Evolutionary conservation across 805 yeast species (phyloP).

Genomic region (Yarrowia bubula): DNA sequence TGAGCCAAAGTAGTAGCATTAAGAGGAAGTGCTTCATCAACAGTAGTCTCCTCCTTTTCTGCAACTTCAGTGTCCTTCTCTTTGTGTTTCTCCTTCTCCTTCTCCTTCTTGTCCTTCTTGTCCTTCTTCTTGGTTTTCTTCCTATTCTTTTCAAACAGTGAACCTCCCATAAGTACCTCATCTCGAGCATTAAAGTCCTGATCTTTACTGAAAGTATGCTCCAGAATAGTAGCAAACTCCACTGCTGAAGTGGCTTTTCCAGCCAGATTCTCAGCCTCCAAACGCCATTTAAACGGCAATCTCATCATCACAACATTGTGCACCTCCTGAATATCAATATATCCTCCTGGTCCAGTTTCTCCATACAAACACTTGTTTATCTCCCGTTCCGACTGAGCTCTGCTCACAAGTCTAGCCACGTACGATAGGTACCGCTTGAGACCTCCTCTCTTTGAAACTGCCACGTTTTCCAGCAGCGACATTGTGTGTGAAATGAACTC

Average conservation of each 20-base stretch:
- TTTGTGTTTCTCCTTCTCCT: background rate
- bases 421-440: conserved; percentile 18
- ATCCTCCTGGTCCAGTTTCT: background rate
- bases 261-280: background rate
- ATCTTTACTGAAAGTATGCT: conserved; percentile 10
- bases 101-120: background rate
- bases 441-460: conserved; percentile 13
- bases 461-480: conserved; percentile 8
- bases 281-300: conserved; percentile 15
- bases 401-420: conserved; percentile 16
- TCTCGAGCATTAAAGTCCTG: conserved; percentile 9
- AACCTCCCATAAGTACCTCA: conserved; percentile 23
- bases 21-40: background rate
- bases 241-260: background rate
- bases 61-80: background rate
- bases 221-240: conserved; percentile 24
- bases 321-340: background rate
- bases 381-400: conserved; percentile 18
- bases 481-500: conserved; percentile 11
- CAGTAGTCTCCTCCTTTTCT: background rate
- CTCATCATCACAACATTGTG: background rate
- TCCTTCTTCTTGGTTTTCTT: background rate
- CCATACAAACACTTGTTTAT: conserved; percentile 23
- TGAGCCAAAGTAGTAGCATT: background rate
- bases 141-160: conserved; percentile 11